Base-by-base conservation (phyloP, 352 stramenopile genomes). In the Phytophthora sojae region DNA sequence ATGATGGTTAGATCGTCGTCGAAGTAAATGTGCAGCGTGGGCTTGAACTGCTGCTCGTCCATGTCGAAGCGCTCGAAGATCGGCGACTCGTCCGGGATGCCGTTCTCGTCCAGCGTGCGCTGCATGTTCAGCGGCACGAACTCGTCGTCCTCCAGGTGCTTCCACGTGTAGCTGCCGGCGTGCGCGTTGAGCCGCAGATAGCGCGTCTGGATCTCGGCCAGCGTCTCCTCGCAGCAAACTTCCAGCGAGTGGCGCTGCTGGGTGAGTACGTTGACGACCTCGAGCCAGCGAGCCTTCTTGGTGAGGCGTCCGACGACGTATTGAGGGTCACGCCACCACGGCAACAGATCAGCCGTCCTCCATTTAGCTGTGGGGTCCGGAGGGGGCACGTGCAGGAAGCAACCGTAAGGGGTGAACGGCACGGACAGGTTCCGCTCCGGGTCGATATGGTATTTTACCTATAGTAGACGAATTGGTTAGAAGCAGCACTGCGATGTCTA, bases 141-240 rank as follows among this genome's bases (percentile, higher is more conserved):
- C n/a, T 93, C 86, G 67, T 88, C 83, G 45, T 94, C 85, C 49
- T 94, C 77, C 30, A 96, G 64, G 57, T 78, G 79, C 69, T 98
- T 98, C 94, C 94, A 98, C 54, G 93, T 98, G 78, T 98, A 98
- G 80, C 91, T 98, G 14, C 39, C 79, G 15, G 93, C 93, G 62
- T 98, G 94, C 8, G 89, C 82, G 69, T 98, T 98, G 59, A 88
- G 87, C 30, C 76, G 59, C 17, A 95, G 68, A 75, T 97, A 98
- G 32, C 94, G 89, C 23, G 73, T 82, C 60, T 95, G 91, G 55
- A 98, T 97, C 35, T 97, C 92, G 3, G 84, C 73, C 23, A 98
- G 82, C 9, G 92, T 96, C 58, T 98, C 93, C 67, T 97, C 92
- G 25, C 75, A 84, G 64, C 92, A 96, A 15, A 98, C 90, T 54